Evolutionary conservation across 805 yeast species (phyloP), one percentile per base, ranked within the genome.

Genomic region (Pichia manshurica): DNA sequence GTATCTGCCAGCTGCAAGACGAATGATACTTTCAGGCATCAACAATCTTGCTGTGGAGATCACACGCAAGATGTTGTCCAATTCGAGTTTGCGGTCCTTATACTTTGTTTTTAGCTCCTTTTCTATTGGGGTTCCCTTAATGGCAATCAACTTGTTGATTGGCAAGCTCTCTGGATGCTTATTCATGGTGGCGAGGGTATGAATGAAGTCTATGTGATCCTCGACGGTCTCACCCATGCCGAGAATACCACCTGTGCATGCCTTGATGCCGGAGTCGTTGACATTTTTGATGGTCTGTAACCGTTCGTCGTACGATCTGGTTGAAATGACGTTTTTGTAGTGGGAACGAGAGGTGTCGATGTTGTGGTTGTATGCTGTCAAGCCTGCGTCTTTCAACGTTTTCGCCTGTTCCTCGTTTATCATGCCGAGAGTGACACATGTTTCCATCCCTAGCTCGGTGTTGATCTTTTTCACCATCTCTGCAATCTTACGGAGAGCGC

Each of bases 391-490:
- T 48, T 78, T 76, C 48, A 85, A 70, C 21, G 65, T 70, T 44
- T 69, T 60, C 0, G 84, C 82, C 57, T 85, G 91, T n/a, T 77
- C 73, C 46, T 75, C 69, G 51, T 79, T 71, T 25, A 86, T 71
- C 93, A 86, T 86, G 2, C 93, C 93, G 23, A 85, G 65, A 1
- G 93, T 85, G 15, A 85, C 91, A 66, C 93, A 85, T 13, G 83
- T 77, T 61, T 86, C 93, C 78, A 86, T 69, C 0, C 82, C 80
- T 62, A 85, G 62, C 21, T 76, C 81, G 22, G 52, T 51, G 56
- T 82, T 79, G 43, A 85, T 81, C 47, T 68, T 74, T 25, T 68
- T 61, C 31, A 85, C 81, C 90, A 85, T 84, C 44, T 77, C 75
- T 22, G 77, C 68, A 48, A 85, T 82, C 51, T 70, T 76, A 49